Conservation (phyloP, 2,329 filamentous ascomycete genomes). For the Penicillium sp. region DNA sequence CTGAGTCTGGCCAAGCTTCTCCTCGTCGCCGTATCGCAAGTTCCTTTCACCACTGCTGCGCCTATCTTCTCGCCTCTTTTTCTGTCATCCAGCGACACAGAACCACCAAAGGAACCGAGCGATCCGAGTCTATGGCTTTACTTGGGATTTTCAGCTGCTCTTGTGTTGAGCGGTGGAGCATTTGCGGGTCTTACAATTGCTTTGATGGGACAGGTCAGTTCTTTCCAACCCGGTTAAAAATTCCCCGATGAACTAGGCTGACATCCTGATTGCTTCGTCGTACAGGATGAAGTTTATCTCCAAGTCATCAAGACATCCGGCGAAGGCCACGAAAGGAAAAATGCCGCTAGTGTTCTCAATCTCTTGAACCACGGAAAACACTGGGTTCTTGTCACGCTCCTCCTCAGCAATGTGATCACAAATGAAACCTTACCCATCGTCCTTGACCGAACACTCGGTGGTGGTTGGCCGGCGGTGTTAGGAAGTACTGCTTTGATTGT, state of each 20-base stretch:
- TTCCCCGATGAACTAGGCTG: slow-evolving; percentile 4
- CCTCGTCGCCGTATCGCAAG: slow-evolving; percentile 37
- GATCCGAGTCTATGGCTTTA: slow-evolving; percentile 77
- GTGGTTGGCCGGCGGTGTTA: slow-evolving; percentile 89
- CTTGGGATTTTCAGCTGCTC: slow-evolving; percentile 70
- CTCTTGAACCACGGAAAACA: slow-evolving; percentile 88
- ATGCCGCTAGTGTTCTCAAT: slow-evolving; percentile 76
- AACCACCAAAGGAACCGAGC: slow-evolving; percentile 53
- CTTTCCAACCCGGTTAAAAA: slow-evolving; percentile 26
- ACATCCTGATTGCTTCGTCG: slow-evolving; percentile 40
- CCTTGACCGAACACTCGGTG: slow-evolving; percentile 87
- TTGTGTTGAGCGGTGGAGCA: slow-evolving; percentile 85
- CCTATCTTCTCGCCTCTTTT: slow-evolving; percentile 31
- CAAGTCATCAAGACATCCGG: slow-evolving; percentile 88
- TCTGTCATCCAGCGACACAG: slow-evolving; percentile 23
- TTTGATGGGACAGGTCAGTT: slow-evolving; percentile 59
- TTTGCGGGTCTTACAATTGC: slow-evolving; percentile 83
- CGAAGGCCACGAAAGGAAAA: slow-evolving; percentile 79
- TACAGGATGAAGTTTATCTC: slow-evolving; percentile 83
- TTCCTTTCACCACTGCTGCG: slow-evolving; percentile 42
- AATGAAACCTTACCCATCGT: slow-evolving; percentile 97
- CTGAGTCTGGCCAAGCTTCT: slow-evolving; percentile 45
- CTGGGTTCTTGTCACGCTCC: slow-evolving; percentile 92
- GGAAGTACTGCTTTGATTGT: slow-evolving; percentile 94
- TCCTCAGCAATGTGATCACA: slow-evolving; percentile 95